These are phyloP conservation scores for Ustilago loliicola DNA, from an alignment of 1,284 basidiomycete species.

Conservation along the genomic window DNA sequence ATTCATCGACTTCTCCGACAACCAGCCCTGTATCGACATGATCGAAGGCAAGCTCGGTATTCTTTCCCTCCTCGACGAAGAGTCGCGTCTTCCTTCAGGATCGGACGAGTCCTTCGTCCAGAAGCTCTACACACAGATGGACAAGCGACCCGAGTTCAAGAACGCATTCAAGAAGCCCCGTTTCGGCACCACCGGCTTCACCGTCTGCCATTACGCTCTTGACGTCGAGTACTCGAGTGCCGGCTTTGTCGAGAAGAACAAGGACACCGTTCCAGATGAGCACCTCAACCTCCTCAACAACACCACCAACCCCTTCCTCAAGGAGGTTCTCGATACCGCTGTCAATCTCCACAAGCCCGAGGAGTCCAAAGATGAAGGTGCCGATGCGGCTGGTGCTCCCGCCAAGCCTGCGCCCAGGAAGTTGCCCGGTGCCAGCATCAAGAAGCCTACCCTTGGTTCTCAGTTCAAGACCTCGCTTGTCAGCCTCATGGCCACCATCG, in stretches of 20 bases:
- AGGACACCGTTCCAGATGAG: conserved; percentile 98
- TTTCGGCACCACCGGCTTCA: conserved; percentile 96
- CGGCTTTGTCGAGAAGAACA: conserved; percentile 98
- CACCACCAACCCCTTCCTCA: conserved; percentile 91
- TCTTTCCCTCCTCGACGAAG: conserved; percentile 93
- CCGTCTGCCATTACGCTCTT: conserved; percentile 96
- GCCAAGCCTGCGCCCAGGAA: conserved; percentile 54
- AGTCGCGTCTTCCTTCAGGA: conserved; percentile 94
- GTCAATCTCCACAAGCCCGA: conserved; percentile 52
- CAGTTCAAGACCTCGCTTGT: conserved; percentile 98
- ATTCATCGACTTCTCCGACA: conserved; percentile 98
- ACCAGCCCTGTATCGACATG: conserved; percentile 97
- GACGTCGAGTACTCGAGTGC: conserved; percentile 99
- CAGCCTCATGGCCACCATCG: conserved; percentile 95
- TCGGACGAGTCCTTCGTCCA: conserved; percentile 93
- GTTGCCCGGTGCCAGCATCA: conserved; percentile 76
- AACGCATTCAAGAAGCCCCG: conserved; percentile 96
- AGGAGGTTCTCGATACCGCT: conserved; percentile 84
- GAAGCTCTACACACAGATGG: conserved; percentile 89
- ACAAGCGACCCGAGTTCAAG: conserved; percentile 83
- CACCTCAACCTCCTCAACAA: conserved; percentile 87
- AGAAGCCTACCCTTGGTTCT: conserved; percentile 95
- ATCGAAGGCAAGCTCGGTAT: conserved; percentile 98
- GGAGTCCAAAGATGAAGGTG: conserved; percentile 32
- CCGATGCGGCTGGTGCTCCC: conserved; percentile 16